These are phyloP conservation scores for Aspergillus brunneoviolaceus DNA, from an alignment of 2,329 filamentous ascomycete species.

Conservation along the genomic window DNA sequence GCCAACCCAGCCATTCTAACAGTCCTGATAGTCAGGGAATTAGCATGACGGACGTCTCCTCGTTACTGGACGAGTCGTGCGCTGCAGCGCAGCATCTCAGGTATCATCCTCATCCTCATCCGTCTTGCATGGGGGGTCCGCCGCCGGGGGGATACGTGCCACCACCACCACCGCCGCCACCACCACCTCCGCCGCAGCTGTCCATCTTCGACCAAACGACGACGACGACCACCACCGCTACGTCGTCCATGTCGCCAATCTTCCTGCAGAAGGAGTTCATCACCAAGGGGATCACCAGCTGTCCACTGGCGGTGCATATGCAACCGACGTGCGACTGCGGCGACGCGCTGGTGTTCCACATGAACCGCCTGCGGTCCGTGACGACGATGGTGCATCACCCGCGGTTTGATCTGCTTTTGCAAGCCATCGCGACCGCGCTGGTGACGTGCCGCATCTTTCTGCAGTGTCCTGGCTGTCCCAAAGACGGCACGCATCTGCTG, in stretches of 20 bases:
- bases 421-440: constrained; percentile 32
- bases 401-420: constrained; percentile 35
- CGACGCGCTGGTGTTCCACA: constrained; percentile 30
- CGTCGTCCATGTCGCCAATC: constrained; percentile 32
- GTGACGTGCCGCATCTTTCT: constrained; percentile 31
- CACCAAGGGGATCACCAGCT: constrained; percentile 27
- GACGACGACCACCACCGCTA: constrained; percentile 9
- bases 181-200: neutral
- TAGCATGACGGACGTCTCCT: constrained; percentile 11
- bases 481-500: constrained; percentile 30
- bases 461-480: constrained; percentile 31
- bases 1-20: constrained; percentile 23
- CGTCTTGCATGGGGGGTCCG: neutral
- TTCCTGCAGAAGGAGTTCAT: constrained; percentile 32
- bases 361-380: constrained; percentile 30
- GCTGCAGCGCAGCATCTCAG: constrained; percentile 12
- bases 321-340: constrained; percentile 32
- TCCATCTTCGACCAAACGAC: constrained; percentile 18
- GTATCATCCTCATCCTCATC: neutral
- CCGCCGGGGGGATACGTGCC: neutral
- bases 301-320: constrained; percentile 29
- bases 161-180: neutral
- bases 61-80: constrained; percentile 12
- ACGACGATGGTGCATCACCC: constrained; percentile 29
- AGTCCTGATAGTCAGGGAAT: constrained; percentile 27